Percentiles rank a stretch among this genome's conserved stretches.
phyloP scores from a whole-genome alignment of 352 stramenopile species.

The Bremia lactucae region DNA sequence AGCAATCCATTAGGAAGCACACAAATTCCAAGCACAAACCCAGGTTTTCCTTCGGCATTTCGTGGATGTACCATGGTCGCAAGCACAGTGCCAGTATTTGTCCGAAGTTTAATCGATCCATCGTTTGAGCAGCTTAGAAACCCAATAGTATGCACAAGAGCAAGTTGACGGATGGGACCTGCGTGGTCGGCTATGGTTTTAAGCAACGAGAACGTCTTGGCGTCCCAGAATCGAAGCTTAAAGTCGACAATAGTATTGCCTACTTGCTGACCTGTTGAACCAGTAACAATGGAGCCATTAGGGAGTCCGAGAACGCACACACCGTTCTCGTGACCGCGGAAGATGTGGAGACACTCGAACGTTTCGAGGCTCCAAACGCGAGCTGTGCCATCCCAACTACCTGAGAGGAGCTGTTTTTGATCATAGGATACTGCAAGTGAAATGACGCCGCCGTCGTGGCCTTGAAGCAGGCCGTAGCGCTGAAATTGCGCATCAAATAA shows the following conservation, averaged over 20 bases:
- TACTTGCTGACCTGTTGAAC: conserved; percentile 64
- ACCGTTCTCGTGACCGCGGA: conserved; percentile 69
- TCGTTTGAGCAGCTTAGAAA: conserved; percentile 84
- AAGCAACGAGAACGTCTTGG: conserved; percentile 31
- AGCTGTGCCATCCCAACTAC: conserved; percentile 74
- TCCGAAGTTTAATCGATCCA: conserved; percentile 58
- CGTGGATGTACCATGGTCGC: conserved; percentile 63
- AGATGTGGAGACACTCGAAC: conserved; percentile 40
- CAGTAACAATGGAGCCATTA: conserved; percentile 56
- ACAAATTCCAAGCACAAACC: conserved; percentile 64
- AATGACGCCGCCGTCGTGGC: conserved; percentile 71
- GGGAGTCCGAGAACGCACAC: conserved; percentile 65
- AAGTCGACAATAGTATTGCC: conserved; percentile 73
- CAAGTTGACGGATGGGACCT: conserved; percentile 65
- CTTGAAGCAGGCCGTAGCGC: conserved; percentile 29
- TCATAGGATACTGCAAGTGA: conserved; percentile 40
- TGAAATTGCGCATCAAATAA: conserved; percentile 44
- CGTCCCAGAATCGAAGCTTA: conserved; percentile 62
- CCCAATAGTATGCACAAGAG: conserved; percentile 46
- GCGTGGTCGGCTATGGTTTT: conserved; percentile 55
- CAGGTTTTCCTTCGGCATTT: conserved; percentile 74
- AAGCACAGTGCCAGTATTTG: conserved; percentile 47
- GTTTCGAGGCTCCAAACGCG: conserved; percentile 59
- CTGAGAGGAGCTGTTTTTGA: conserved; percentile 45
- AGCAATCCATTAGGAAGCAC: conserved; percentile 47